phyloP scores from a whole-genome alignment of 2,329 filamentous ascomycete species.

The Cladosporium colombiae region DNA sequence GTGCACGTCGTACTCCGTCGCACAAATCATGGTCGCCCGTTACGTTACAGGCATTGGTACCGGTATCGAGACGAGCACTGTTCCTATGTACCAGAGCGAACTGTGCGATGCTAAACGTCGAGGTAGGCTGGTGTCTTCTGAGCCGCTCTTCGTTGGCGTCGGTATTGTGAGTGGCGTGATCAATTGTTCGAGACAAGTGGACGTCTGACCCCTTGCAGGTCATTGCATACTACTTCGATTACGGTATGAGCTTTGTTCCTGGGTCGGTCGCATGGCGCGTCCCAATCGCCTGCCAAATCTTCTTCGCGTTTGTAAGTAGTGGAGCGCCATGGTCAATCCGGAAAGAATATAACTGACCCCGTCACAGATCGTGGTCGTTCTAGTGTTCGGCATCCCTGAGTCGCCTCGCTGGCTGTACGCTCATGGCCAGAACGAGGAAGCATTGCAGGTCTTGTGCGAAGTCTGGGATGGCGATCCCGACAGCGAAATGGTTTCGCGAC shows the following conservation, averaged over 20 bases:
- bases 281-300: slow-evolving; percentile 49
- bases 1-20: slow-evolving; percentile 45
- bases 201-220: slow-evolving; percentile 20
- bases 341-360: background rate
- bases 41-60: slow-evolving; percentile 52
- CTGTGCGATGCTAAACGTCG: slow-evolving; percentile 37
- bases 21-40: slow-evolving; percentile 50
- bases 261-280: slow-evolving; percentile 50
- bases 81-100: slow-evolving; percentile 45
- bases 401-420: slow-evolving; percentile 46
- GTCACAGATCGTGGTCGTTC: slow-evolving; percentile 39
- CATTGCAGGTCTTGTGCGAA: slow-evolving; percentile 37
- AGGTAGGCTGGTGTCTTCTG: slow-evolving; percentile 37
- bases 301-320: slow-evolving; percentile 32
- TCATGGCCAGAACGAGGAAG: slow-evolving; percentile 36
- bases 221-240: slow-evolving; percentile 39
- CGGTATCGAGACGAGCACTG: slow-evolving; percentile 49
- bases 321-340: background rate
- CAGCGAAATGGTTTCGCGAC: slow-evolving; percentile 30
- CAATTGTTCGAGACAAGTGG: background rate
- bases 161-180: background rate
- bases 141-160: slow-evolving; percentile 37
- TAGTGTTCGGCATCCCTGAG: slow-evolving; percentile 43
- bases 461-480: slow-evolving; percentile 36
- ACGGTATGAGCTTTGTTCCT: slow-evolving; percentile 42